A percentile compares a stretch with the other conserved stretches of the same genome.
Evolutionary conservation across 1,139 yeast species (phyloP).

Genomic region (Scheffersomyces lignicola): DNA sequence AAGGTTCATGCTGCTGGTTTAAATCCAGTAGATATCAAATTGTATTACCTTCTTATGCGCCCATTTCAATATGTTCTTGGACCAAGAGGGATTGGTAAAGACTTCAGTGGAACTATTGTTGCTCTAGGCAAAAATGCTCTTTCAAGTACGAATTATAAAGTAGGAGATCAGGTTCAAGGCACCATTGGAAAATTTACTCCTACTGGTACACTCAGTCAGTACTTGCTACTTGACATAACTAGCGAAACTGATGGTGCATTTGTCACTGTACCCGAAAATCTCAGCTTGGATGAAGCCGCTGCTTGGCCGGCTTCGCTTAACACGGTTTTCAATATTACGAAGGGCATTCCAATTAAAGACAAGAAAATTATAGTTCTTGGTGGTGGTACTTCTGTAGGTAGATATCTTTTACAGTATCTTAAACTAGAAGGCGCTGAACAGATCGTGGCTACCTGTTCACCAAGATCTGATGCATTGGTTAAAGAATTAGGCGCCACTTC

Average conservation of each 20-base stretch:
- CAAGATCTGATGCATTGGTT: conserved; percentile 37
- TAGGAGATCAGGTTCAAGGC: conserved; percentile 71
- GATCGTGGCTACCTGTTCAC: conserved; percentile 44
- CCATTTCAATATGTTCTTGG: conserved; percentile 14
- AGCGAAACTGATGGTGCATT: conserved; percentile 31
- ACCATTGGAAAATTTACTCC: conserved; percentile 43
- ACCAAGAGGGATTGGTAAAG: conserved; percentile 58
- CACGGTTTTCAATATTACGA: conserved; percentile 51
- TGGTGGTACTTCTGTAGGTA: conserved; percentile 74
- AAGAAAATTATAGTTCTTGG: conserved; percentile 60
- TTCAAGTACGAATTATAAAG: conserved; percentile 29
- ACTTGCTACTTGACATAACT: conserved; percentile 36
- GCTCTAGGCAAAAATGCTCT: conserved; percentile 46
- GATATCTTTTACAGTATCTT: conserved; percentile 57
- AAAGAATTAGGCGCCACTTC: conserved; percentile 52
- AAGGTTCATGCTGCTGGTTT: conserved; percentile 59
- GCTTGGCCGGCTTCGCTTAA: conserved; percentile 59
- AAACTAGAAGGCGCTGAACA: conserved; percentile 47
- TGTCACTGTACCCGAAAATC: conserved; percentile 45
- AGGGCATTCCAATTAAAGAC: conserved; percentile 12
- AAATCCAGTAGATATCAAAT: conserved; percentile 67
- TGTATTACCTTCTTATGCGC: conserved; percentile 38
- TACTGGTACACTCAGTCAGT: conserved; percentile 51
- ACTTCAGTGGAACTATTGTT: conserved; percentile 64
- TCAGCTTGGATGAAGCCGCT: conserved; percentile 57